A percentile compares a stretch with the other conserved stretches of the same genome.
Evolutionary conservation across 2,329 filamentous ascomycete genomes (phyloP).

Genomic region (Trichoderma sp.): DNA sequence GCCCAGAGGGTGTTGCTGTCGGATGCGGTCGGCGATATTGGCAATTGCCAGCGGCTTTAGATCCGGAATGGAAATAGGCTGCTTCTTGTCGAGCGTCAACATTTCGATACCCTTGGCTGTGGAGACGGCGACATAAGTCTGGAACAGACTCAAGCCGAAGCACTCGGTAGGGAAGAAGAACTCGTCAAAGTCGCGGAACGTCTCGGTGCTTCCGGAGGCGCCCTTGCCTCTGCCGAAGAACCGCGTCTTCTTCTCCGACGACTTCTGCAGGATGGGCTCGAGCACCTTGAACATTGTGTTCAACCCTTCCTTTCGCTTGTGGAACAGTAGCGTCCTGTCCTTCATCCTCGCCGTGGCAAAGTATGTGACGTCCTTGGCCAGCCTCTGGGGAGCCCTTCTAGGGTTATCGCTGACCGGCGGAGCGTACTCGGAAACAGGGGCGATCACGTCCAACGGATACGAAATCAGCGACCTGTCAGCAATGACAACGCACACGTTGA

Average conservation of each 20-base stretch:
- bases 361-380: slow-evolving; percentile 93
- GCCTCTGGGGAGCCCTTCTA: slow-evolving; percentile 84
- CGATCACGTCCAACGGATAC: slow-evolving; percentile 87
- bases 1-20: slow-evolving; percentile 80
- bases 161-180: slow-evolving; percentile 98
- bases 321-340: slow-evolving; percentile 90
- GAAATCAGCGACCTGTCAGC: slow-evolving; percentile 89
- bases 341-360: slow-evolving; percentile 98
- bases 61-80: slow-evolving; percentile 90
- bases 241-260: slow-evolving; percentile 78
- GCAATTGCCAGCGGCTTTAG: slow-evolving; percentile 75
- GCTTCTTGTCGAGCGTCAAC: slow-evolving; percentile 95
- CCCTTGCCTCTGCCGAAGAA: slow-evolving; percentile 61
- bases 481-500: slow-evolving; percentile 88
- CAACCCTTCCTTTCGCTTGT: slow-evolving; percentile 92
- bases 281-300: slow-evolving; percentile 96
- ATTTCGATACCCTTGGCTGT: slow-evolving; percentile 94
- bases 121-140: slow-evolving; percentile 87
- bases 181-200: slow-evolving; percentile 97
- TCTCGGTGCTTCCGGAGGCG: slow-evolving; percentile 77
- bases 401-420: slow-evolving; percentile 69
- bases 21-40: slow-evolving; percentile 82
- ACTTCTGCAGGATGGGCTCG: slow-evolving; percentile 92
- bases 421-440: slow-evolving; percentile 63
- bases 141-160: slow-evolving; percentile 93